Evolutionary conservation across 805 yeast species (phyloP).

Genomic region (Diddensiella transvaalensis): DNA sequence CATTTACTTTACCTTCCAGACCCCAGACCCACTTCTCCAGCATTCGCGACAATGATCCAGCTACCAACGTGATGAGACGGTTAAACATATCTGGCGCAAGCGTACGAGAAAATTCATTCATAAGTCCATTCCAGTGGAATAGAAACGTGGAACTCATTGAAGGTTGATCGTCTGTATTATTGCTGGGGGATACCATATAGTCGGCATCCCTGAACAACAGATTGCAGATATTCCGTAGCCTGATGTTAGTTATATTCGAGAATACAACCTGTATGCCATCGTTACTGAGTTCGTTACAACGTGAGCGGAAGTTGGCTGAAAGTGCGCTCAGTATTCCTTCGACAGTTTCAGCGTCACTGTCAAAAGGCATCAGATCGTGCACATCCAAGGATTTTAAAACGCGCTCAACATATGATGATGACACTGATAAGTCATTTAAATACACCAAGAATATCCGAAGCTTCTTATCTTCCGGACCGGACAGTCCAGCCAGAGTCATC

Average conservation of each 20-base stretch:
- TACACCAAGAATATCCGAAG: conserved; percentile 59
- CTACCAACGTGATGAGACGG: conserved; percentile 46
- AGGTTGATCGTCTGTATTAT: conserved; percentile 27
- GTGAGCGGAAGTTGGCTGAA: conserved; percentile 29
- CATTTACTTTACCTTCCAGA: conserved; percentile 66
- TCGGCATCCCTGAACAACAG: conserved; percentile 40
- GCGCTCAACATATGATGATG: conserved; percentile 54
- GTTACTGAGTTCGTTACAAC: conserved; percentile 39
- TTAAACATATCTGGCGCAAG: conserved; percentile 53
- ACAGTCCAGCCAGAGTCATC: conserved; percentile 20
- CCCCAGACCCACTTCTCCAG: conserved; percentile 68
- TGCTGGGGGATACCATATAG: conserved; percentile 33
- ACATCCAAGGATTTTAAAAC: conserved; percentile 44
- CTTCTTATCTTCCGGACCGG: conserved; percentile 40
- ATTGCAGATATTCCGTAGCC: conserved; percentile 35
- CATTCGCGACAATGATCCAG: conserved; percentile 50
- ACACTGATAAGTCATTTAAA: conserved; percentile 68
- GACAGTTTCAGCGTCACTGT: conserved; percentile 23
- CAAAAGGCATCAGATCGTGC: conserved; percentile 27
- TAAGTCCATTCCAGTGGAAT: conserved; percentile 58
- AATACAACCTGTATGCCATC: conserved; percentile 44
- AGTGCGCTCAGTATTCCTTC: conserved; percentile 24
- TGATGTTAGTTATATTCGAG: conserved; percentile 37
- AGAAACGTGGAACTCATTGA: conserved; percentile 43
- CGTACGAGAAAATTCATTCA: conserved; percentile 62